Evolutionary conservation across 352 stramenopile genomes (phyloP), one percentile per base, ranked within the genome.

Genomic region (Globisporangium nodosum): DNA sequence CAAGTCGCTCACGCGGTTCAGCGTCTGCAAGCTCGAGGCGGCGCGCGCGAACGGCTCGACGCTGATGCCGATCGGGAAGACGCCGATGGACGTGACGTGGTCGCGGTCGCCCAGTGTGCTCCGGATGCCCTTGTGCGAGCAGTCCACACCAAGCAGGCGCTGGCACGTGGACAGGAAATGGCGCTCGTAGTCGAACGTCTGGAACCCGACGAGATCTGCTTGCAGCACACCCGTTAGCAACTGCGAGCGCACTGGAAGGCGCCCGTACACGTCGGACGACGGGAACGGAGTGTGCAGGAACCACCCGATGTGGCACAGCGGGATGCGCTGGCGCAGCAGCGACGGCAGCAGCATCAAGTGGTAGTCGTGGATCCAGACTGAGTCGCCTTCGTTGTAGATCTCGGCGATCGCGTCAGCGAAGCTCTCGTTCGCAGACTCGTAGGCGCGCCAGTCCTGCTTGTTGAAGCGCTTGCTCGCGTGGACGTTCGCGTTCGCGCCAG

Each of bases 301-400:
- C 83, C 83, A 96, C 0, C 81, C 88, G 64, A 96, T 94, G 37
- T 85, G 67, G 55, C 76, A 87, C 8, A 68, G 57, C 43, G 85
- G 81, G 27, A 93, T 77, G 3, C 85, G 82, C 61, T 90, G 74
- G 37, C 87, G 78, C 30, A 96, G 65, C 60, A 95, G 69, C 56
- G 78, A 88, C n/a, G 88, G 88, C 18, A 96, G 65, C 54, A 92
- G 61, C 87, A 96, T 96, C 30, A 96, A 65, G 56, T 96, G 88
- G 65, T 96, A 96, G 73, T 96, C 88, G 66, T 96, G 87, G 18
- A 96, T 78, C 87, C 87, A 96, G 8, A 96, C 81, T 21, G 80
- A 73, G 65, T 96, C 87, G 67, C 85, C 87, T 74, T 94, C 84
- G 40, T 95, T 90, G 63, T 93, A 95, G 43, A 95, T 80, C 56